Evolutionary conservation across 345 rosid genomes (phyloP).

Genomic region (Durio zibethinus): DNA sequence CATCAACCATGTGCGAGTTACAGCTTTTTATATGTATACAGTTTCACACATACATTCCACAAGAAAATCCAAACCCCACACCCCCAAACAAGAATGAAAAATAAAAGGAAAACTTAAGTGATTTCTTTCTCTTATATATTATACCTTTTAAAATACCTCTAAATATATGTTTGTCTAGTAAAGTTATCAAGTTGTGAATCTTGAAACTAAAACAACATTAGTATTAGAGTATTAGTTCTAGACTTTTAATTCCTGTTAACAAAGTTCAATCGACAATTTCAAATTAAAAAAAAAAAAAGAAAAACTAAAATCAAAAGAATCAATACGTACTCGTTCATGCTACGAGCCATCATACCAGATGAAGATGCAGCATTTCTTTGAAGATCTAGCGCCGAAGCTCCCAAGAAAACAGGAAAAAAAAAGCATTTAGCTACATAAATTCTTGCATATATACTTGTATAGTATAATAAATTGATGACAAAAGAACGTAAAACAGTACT

Average conservation of each 20-base stretch:
- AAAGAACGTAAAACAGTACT: neutral
- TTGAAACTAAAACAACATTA: too few species aligned
- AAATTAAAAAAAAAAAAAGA: too few species aligned
- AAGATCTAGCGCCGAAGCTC: constrained; percentile 52
- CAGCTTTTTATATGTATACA: constrained; percentile 26
- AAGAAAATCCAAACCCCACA: constrained; percentile 15
- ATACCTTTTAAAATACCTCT: neutral
- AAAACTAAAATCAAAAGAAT: neutral
- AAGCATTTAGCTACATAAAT: neutral
- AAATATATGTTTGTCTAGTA: neutral
- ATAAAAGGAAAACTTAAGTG: neutral
- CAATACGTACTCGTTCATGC: constrained; percentile 87
- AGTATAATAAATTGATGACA: too few species aligned
- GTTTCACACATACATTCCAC: constrained; percentile 29
- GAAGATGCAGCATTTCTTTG: constrained; percentile 83
- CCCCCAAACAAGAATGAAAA: neutral
- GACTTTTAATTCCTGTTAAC: too few species aligned
- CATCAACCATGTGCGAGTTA: constrained; percentile 41
- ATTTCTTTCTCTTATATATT: neutral
- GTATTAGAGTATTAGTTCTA: too few species aligned
- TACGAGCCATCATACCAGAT: constrained; percentile 80
- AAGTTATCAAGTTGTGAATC: neutral
- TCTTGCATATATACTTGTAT: neutral
- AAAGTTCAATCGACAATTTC: too few species aligned
- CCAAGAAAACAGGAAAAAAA: neutral